A percentile compares a stretch with the other conserved stretches of the same genome.
Conservation (phyloP, 1,284 basidiomycete genomes). For the Sporisorium sorghi region DNA sequence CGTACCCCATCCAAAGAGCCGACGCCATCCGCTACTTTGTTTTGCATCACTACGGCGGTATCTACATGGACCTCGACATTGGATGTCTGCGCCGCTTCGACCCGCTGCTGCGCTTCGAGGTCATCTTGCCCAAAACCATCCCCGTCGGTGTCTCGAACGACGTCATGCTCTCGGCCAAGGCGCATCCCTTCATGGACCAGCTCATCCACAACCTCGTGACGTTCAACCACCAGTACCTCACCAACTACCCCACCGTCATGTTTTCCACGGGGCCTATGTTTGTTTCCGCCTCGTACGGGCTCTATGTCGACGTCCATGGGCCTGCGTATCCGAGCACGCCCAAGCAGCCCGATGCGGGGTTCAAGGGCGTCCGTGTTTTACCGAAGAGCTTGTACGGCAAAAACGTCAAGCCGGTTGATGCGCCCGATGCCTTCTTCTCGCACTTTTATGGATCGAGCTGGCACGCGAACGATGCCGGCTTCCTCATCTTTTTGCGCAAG, state of each 20-base stretch:
- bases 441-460: constrained; percentile 98
- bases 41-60: constrained; percentile 88
- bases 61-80: constrained; percentile 97
- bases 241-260: constrained; percentile 99
- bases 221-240: constrained; percentile 92
- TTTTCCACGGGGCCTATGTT: constrained; percentile 86
- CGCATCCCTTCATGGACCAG: constrained; percentile 89
- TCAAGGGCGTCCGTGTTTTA: constrained; percentile 78
- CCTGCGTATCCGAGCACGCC: constrained; percentile 86
- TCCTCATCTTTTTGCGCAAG: constrained; percentile 67
- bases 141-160: constrained; percentile 91
- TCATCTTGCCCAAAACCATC: constrained; percentile 92
- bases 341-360: constrained; percentile 77
- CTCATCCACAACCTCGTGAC: constrained; percentile 88
- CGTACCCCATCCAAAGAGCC: constrained; percentile 93
- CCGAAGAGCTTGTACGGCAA: constrained; percentile 96
- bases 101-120: constrained; percentile 85
- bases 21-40: constrained; percentile 98
- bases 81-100: constrained; percentile 92
- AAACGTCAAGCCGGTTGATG: constrained; percentile 85
- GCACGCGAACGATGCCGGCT: constrained; percentile 72
- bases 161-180: constrained; percentile 88
- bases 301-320: constrained; percentile 76
- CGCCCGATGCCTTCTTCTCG: constrained; percentile 84
- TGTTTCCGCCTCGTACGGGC: constrained; percentile 65